Conservation (phyloP, 2,329 filamentous ascomycete genomes). For the Penicillium sp. region DNA sequence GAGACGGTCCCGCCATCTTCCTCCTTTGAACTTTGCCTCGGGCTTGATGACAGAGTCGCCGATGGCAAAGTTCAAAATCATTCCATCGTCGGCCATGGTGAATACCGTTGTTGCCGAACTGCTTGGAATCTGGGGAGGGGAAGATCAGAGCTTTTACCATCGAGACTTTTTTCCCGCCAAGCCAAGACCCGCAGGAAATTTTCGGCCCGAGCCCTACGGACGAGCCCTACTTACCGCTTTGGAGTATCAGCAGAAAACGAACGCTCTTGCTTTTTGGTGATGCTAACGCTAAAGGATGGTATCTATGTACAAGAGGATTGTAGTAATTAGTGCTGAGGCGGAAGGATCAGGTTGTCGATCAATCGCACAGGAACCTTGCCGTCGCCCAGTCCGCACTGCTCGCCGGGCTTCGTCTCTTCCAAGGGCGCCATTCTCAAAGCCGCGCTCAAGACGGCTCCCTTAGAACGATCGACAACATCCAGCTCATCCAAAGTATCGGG, state of each 20-base stretch:
- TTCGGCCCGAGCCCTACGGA: conserved; percentile 31
- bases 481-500: conserved; percentile 78
- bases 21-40: conserved; percentile 69
- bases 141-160: conserved; percentile 13
- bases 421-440: conserved; percentile 85
- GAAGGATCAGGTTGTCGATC: conserved; percentile 86
- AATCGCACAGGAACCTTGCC: conserved; percentile 73
- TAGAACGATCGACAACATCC: conserved; percentile 61
- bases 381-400: conserved; percentile 66
- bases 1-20: conserved; percentile 86
- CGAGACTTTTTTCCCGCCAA: conserved; percentile 24
- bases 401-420: conserved; percentile 63
- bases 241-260: background rate
- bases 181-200: conserved; percentile 21
- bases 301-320: background rate
- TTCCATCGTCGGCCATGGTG: conserved; percentile 85
- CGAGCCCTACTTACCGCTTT: conserved; percentile 32
- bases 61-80: conserved; percentile 88
- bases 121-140: conserved; percentile 1
- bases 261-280: background rate
- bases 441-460: conserved; percentile 80
- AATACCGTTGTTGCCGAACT: background rate
- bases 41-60: conserved; percentile 61
- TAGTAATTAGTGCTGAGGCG: conserved; percentile 27
- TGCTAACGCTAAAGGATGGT: background rate